Evolutionary conservation across 352 stramenopile genomes (phyloP).

Genomic region (Pythium folliculosum): DNA sequence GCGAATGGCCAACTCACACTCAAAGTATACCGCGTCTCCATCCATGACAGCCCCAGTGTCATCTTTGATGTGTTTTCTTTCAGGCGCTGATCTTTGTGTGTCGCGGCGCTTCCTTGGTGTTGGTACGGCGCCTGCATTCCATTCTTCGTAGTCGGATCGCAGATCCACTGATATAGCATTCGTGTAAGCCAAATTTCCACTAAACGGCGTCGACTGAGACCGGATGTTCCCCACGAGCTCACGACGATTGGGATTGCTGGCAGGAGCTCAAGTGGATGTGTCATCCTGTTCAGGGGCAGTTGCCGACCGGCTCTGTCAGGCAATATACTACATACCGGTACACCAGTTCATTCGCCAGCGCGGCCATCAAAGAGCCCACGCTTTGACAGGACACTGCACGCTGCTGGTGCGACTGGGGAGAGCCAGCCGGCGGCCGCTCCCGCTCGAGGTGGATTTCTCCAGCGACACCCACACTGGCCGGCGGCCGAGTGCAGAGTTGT

Average conservation of each 20-base stretch:
- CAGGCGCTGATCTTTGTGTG: too few species aligned
- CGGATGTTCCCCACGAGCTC: slow-evolving; percentile 23
- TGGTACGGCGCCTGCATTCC: too few species aligned
- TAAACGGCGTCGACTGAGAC: slow-evolving; percentile 3
- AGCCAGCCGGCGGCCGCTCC: background rate
- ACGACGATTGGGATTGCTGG: slow-evolving; percentile 17
- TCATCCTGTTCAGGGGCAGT: background rate
- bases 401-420: background rate
- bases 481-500: background rate
- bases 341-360: background rate
- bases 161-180: too few species aligned
- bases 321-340: too few species aligned
- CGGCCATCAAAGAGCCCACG: background rate
- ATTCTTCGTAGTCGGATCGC: too few species aligned
- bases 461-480: background rate
- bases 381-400: background rate
- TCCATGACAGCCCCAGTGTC: too few species aligned
- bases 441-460: slow-evolving; percentile 22
- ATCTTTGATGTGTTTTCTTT: too few species aligned
- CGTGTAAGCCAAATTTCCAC: background rate
- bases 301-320: slow-evolving; percentile 8
- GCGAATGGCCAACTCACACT: too few species aligned
- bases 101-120: too few species aligned
- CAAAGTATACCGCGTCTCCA: too few species aligned
- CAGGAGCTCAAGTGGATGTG: slow-evolving; percentile 22